Percentiles rank a stretch among this genome's conserved stretches.
Evolutionary conservation across 306 rosid genomes (phyloP).

Genomic region (Crataegus laevigata): DNA sequence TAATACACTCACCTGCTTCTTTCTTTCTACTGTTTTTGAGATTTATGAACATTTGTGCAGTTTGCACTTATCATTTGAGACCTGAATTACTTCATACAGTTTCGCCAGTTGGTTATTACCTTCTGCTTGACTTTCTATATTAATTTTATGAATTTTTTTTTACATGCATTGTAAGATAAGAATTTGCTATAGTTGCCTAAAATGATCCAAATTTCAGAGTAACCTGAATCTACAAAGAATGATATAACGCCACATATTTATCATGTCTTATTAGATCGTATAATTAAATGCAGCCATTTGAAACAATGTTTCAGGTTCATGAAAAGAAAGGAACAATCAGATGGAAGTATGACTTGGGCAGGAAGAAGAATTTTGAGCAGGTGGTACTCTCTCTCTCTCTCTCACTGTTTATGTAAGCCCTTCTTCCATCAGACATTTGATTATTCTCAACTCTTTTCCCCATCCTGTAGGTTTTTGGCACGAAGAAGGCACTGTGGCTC

Average conservation of each 20-base stretch:
- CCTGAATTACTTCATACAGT: background rate
- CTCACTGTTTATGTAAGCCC: background rate
- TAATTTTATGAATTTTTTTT: background rate
- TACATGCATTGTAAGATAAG: background rate
- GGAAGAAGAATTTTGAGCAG: conserved; percentile 83
- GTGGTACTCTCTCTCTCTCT: conserved; percentile 24
- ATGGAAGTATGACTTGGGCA: conserved; percentile 86
- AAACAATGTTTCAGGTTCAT: conserved; percentile 50
- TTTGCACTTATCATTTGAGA: conserved; percentile 4
- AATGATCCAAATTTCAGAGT: background rate
- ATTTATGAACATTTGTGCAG: conserved; percentile 3
- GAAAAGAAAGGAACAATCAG: conserved; percentile 73
- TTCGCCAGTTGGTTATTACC: background rate
- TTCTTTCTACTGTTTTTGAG: background rate
- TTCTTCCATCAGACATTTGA: background rate
- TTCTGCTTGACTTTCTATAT: background rate
- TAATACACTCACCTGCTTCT: conserved; percentile 19
- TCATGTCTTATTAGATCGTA: background rate
- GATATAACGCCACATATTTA: background rate
- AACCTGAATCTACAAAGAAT: background rate
- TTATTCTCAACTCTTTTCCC: background rate
- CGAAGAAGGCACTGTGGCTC: conserved; percentile 77
- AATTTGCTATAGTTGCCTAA: conserved; percentile 8
- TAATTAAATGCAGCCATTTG: too few species aligned
- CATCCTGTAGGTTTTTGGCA: conserved; percentile 65